Evolutionary conservation across 768 basidiomycete species (phyloP).

Genomic region (Kwoniella mangroviensis): DNA sequence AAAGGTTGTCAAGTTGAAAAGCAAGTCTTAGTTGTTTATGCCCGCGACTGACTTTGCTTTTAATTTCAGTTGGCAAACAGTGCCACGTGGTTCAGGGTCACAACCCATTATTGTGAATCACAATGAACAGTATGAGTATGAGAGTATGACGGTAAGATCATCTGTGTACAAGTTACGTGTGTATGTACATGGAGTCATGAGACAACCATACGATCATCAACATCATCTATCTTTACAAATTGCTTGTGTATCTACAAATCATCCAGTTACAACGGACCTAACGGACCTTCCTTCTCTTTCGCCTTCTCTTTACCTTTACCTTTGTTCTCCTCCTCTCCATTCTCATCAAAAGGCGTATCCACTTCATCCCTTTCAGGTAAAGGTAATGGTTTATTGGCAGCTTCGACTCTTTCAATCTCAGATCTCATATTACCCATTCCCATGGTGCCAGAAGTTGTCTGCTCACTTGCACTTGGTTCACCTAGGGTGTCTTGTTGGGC

Average conservation of each 20-base stretch:
- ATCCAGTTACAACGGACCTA: conserved; percentile 24
- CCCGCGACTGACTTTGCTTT: conserved; percentile 7
- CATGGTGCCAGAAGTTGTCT: neutral
- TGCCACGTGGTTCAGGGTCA: conserved; percentile 10
- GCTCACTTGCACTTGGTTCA: neutral
- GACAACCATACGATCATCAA: no score
- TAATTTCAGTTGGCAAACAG: neutral
- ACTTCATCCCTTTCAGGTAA: conserved; percentile 35
- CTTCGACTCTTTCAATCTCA: conserved; percentile 49
- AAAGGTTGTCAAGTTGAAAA: neutral
- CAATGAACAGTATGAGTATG: no score
- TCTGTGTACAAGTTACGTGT: neutral
- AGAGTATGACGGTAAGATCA: neutral
- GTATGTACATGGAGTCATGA: neutral
- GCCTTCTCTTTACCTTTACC: conserved; percentile 35
- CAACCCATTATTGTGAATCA: neutral
- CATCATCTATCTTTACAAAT: conserved; percentile 3
- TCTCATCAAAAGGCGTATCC: conserved; percentile 10
- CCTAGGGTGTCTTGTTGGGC: conserved; percentile 24
- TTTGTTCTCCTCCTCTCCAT: conserved; percentile 11
- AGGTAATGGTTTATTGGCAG: conserved; percentile 49
- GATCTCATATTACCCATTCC: conserved; percentile 30
- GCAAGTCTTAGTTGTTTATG: no score
- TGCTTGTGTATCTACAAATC: neutral
- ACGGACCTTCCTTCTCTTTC: conserved; percentile 13